phyloP scores from a whole-genome alignment of 2,329 filamentous ascomycete species.

The Dothistroma septosporum region DNA sequence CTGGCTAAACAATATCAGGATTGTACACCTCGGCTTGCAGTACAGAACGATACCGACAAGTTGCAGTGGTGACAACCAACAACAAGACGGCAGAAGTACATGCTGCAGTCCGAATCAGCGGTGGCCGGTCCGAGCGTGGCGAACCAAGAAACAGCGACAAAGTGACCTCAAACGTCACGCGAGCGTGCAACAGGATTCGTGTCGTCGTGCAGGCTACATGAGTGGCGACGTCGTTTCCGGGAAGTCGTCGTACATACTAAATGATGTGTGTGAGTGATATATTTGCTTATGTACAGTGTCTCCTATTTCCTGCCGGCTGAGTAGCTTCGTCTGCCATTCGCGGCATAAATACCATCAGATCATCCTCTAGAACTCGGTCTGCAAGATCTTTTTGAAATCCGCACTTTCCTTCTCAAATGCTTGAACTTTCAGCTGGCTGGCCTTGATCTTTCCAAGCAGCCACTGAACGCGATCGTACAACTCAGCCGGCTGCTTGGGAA shows the following conservation, averaged over 20 bases:
- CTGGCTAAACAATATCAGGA: not conserved
- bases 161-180: not conserved
- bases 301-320: conserved; percentile 9
- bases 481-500: conserved; percentile 69
- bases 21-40: not conserved
- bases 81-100: too few species aligned
- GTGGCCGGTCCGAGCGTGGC: not conserved
- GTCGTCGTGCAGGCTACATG: not conserved
- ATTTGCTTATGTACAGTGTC: conserved; percentile 13
- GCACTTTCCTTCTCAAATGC: conserved; percentile 69
- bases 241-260: not conserved
- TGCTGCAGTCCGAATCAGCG: too few species aligned
- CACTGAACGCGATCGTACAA: conserved; percentile 64
- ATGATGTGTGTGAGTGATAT: not conserved
- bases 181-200: not conserved
- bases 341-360: not conserved
- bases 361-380: conserved; percentile 44
- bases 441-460: conserved; percentile 67
- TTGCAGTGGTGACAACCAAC: too few species aligned
- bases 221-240: not conserved
- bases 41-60: not conserved
- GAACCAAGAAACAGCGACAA: not conserved
- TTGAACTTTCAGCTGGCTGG: conserved; percentile 70
- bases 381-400: conserved; percentile 66
- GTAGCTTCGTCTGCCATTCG: not conserved